Percentiles rank a stretch among this genome's conserved stretches.
These are phyloP conservation scores for Colletotrichum sublineola DNA, from an alignment of 2,329 filamentous ascomycete species.

Conservation along the genomic window DNA sequence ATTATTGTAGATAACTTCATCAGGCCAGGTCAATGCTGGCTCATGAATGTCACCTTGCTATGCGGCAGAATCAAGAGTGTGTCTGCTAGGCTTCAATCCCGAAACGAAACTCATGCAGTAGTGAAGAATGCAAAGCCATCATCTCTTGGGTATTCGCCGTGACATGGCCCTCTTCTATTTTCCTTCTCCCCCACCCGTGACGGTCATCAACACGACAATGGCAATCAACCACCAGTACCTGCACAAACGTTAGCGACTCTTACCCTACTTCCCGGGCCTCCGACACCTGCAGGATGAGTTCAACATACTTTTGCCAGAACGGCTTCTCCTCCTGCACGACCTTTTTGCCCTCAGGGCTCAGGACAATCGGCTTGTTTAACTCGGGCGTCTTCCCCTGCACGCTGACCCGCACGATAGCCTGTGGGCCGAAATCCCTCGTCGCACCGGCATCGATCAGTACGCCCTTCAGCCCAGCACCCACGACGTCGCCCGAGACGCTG, in stretches of 20 bases:
- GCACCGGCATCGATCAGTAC: constrained; percentile 72
- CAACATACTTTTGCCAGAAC: constrained; percentile 74
- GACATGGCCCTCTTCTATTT: constrained; percentile 57
- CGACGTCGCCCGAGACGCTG: constrained; percentile 54
- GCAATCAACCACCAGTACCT: constrained; percentile 78
- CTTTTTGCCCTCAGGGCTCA: constrained; percentile 71
- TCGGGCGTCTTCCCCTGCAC: constrained; percentile 67
- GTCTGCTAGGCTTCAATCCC: not conserved
- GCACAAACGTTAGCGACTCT: constrained; percentile 51
- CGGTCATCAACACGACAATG: constrained; percentile 65
- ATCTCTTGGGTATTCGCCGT: constrained; percentile 26
- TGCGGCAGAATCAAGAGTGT: not conserved
- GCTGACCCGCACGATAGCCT: constrained; percentile 65
- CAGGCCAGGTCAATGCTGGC: not conserved
- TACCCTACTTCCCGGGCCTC: not conserved
- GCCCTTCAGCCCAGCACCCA: constrained; percentile 68
- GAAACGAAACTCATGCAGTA: too few species aligned
- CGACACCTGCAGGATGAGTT: not conserved
- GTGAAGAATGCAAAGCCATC: constrained; percentile 16
- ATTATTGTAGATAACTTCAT: too few species aligned
- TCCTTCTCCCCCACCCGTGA: constrained; percentile 66
- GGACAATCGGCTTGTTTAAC: constrained; percentile 74
- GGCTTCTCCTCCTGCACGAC: constrained; percentile 72
- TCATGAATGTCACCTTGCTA: not conserved
- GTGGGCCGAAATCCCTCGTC: constrained; percentile 75